Evolutionary conservation across 371 early-diverging fungal genomes (phyloP).

Genomic region (Batkoa obscura): DNA sequence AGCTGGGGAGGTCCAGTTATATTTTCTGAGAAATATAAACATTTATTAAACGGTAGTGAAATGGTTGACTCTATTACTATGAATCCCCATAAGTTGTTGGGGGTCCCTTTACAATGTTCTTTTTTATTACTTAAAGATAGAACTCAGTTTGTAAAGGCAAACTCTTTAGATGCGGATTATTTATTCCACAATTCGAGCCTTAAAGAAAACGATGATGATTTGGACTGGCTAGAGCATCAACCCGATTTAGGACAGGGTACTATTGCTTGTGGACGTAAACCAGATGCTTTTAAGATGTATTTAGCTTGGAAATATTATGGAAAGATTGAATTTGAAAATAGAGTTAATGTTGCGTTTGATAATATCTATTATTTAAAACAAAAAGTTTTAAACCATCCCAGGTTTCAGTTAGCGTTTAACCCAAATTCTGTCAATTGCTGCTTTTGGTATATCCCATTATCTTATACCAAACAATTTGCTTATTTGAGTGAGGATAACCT

Average conservation of each 20-base stretch:
- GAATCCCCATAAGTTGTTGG: conserved; percentile 76
- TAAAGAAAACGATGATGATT: conserved; percentile 20
- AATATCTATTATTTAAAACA: conserved; percentile 19
- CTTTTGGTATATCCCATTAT: conserved; percentile 42
- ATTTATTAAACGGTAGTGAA: conserved; percentile 25
- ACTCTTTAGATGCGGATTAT: conserved; percentile 45
- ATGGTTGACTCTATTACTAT: conserved; percentile 50
- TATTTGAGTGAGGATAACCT: no score
- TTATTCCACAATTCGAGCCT: conserved; percentile 56
- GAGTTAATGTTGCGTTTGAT: conserved; percentile 27
- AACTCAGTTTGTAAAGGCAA: conserved; percentile 29
- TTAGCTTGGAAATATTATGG: conserved; percentile 70
- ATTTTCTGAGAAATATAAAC: conserved; percentile 21
- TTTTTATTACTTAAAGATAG: conserved; percentile 37
- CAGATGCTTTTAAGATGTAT: conserved; percentile 68
- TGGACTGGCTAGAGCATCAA: background rate
- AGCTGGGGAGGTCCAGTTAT: conserved; percentile 67
- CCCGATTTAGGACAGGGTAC: conserved; percentile 60
- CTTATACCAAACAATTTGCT: background rate
- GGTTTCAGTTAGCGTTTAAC: conserved; percentile 15
- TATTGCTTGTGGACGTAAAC: conserved; percentile 66
- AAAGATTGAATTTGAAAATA: conserved; percentile 17
- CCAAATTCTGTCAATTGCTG: conserved; percentile 32
- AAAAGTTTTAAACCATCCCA: conserved; percentile 11
- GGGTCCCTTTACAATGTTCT: conserved; percentile 68